Percentiles rank a stretch among this genome's conserved stretches.
Evolutionary conservation across 2,329 filamentous ascomycete species (phyloP).

Genomic region (Lomentospora prolificans): DNA sequence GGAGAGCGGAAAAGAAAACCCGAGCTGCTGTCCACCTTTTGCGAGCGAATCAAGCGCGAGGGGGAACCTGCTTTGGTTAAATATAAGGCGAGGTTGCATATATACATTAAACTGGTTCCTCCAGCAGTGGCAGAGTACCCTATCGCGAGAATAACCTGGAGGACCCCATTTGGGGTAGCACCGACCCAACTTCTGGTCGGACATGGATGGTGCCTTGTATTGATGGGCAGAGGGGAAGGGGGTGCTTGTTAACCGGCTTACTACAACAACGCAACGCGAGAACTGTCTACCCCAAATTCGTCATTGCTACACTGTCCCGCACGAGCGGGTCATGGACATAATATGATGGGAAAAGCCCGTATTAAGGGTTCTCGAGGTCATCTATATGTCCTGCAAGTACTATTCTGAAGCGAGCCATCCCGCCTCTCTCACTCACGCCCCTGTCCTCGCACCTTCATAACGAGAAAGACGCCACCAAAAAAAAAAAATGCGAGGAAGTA

Average conservation of each 20-base stretch:
- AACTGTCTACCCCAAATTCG: not conserved
- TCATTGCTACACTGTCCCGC: not conserved
- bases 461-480: too few relatives aligned
- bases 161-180: not conserved
- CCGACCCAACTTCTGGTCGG: not conserved
- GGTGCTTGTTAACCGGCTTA: too few relatives aligned
- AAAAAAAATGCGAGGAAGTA: not conserved
- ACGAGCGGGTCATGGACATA: not conserved
- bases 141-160: not conserved
- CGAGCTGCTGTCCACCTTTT: not conserved
- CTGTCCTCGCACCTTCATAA: too few relatives aligned
- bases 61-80: constrained; percentile 4
- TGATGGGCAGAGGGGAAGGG: not conserved
- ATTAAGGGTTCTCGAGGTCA: not conserved
- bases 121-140: not conserved
- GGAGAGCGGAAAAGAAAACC: not conserved
- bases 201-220: not conserved
- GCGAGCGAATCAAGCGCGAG: not conserved
- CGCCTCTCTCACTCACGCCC: too few relatives aligned
- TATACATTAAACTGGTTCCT: constrained; percentile 3
- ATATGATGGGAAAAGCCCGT: not conserved
- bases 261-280: too few relatives aligned
- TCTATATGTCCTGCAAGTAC: not conserved
- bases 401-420: too few relatives aligned
- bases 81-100: constrained; percentile 6